A percentile compares a stretch with the other conserved stretches of the same genome.
Evolutionary conservation across 345 rosid genomes (phyloP).

Genomic region (Leavenworthia alabamica): DNA sequence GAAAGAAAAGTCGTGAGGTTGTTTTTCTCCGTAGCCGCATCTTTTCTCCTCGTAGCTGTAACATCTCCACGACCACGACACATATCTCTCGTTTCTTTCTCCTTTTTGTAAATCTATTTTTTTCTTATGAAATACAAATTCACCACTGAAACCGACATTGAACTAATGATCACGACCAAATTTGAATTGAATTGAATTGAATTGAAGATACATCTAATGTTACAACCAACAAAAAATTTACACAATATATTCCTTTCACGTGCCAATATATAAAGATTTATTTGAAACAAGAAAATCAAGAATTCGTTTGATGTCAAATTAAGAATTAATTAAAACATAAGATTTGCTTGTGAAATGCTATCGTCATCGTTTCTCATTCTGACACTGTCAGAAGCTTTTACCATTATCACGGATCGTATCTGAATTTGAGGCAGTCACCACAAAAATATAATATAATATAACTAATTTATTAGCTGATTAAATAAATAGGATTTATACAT

Average conservation of each 20-base stretch:
- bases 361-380: conserved; percentile 19
- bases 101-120: not conserved
- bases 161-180: conserved; percentile 2
- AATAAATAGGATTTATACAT: not conserved
- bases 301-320: not conserved
- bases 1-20: conserved; percentile 20
- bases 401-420: conserved; percentile 31
- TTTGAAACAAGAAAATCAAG: not conserved
- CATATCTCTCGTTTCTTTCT: not conserved
- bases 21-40: conserved; percentile 12
- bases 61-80: conserved; percentile 25
- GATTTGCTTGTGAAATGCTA: conserved; percentile 22
- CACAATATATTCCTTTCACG: not conserved
- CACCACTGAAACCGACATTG: conserved; percentile 1
- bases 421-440: conserved; percentile 21
- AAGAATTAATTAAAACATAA: conserved; percentile 3
- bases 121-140: not conserved
- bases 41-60: conserved; percentile 10
- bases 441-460: too few relatives aligned
- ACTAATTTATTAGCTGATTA: not conserved
- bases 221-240: conserved; percentile 1
- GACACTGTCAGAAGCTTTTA: conserved; percentile 23
- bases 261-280: not conserved
- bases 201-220: not conserved
- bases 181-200: not conserved